Conservation (phyloP, 768 basidiomycete genomes). For the Calvatia gigantea region DNA sequence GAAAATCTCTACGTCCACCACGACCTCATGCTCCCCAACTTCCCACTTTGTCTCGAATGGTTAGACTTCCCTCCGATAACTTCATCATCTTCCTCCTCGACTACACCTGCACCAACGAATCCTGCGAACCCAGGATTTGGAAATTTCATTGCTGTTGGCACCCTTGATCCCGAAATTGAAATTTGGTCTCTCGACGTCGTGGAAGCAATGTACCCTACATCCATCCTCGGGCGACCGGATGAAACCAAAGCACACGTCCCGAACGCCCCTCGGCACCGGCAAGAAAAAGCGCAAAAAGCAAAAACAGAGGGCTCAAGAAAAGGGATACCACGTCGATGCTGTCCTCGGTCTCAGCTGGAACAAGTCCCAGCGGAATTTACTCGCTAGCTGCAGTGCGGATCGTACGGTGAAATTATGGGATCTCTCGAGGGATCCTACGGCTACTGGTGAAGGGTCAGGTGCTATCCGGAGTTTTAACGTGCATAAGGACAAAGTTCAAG, state of each 20-base stretch:
- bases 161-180: conserved; percentile 96
- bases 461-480: conserved; percentile 85
- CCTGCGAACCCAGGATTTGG: conserved; percentile 45
- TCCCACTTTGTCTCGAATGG: conserved; percentile 99
- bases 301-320: conserved; percentile 57
- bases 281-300: conserved; percentile 95
- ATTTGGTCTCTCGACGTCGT: conserved; percentile 96
- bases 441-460: conserved; percentile 43
- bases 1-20: conserved; percentile 96
- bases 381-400: conserved; percentile 92
- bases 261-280: conserved; percentile 78
- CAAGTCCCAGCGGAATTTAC: conserved; percentile 78
- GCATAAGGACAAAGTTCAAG: conserved; percentile 93
- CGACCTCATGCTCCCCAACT: conserved; percentile 95
- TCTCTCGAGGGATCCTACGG: conserved; percentile 62
- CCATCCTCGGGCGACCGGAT: conserved; percentile 88
- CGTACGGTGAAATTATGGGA: conserved; percentile 98
- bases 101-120: conserved; percentile 26
- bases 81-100: conserved; percentile 32
- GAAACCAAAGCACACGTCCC: conserved; percentile 78
- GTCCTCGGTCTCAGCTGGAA: conserved; percentile 96
- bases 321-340: conserved; percentile 87
- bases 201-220: conserved; percentile 91
- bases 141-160: conserved; percentile 95
- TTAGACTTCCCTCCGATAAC: conserved; percentile 87